Conservation (phyloP, 139 green algal genomes). For the Spirogloea muscicola region DNA sequence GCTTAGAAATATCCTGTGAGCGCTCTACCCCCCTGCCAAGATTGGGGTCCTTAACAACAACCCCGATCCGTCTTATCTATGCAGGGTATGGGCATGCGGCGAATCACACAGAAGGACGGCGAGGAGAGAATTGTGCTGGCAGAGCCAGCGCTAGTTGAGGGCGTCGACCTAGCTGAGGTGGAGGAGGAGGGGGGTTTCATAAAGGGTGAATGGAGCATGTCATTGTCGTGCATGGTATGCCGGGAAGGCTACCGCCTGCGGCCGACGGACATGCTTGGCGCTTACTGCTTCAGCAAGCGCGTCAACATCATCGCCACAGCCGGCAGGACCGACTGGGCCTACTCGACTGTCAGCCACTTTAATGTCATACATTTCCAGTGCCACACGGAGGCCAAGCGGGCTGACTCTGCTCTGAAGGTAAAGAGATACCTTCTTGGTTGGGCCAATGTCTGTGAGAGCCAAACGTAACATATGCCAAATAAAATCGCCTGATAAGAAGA, state of each 20-base stretch:
- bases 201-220: too few species aligned
- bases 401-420: constrained; percentile 53
- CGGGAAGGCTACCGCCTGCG: constrained; percentile 56
- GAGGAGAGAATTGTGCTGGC: background rate
- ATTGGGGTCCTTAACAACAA: too few species aligned
- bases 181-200: constrained; percentile 48
- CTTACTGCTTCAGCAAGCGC: constrained; percentile 59
- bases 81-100: constrained; percentile 13
- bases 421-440: too few species aligned
- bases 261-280: constrained; percentile 53
- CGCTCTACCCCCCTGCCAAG: too few species aligned
- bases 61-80: too few species aligned
- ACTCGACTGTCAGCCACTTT: constrained; percentile 58
- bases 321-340: constrained; percentile 14
- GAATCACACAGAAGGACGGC: constrained; percentile 21
- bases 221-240: constrained; percentile 57
- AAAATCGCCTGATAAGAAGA: too few species aligned
- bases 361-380: constrained; percentile 67
- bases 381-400: constrained; percentile 54
- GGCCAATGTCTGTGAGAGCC: too few species aligned
- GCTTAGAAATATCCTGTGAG: too few species aligned
- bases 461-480: too few species aligned
- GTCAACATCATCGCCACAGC: background rate
- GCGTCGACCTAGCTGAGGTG: constrained; percentile 43
- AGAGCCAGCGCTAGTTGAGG: background rate